These are phyloP conservation scores for Hydrangea macrophylla DNA, from an alignment of 148 eudicot species.

Conservation along the genomic window DNA sequence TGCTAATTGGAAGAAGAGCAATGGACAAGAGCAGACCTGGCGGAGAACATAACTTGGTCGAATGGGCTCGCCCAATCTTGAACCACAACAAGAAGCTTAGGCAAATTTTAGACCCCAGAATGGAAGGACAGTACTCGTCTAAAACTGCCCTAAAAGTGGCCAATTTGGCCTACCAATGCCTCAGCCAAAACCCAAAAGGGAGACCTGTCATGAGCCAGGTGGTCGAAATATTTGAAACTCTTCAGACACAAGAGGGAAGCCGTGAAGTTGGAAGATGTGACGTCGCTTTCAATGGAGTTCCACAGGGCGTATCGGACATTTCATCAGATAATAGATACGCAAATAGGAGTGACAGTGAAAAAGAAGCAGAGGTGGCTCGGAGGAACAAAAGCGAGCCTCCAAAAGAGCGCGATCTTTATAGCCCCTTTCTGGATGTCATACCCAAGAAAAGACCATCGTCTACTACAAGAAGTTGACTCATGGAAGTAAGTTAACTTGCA, in stretches of 20 bases:
- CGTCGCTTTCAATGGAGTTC: slow-evolving; percentile 50
- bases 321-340: slow-evolving; percentile 16
- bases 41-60: slow-evolving; percentile 79
- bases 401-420: slow-evolving; percentile 29
- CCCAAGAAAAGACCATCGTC: slow-evolving; percentile 19
- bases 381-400: slow-evolving; percentile 48
- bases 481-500: background rate
- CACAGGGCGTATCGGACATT: slow-evolving; percentile 19
- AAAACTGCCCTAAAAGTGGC: slow-evolving; percentile 67
- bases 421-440: slow-evolving; percentile 31
- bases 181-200: slow-evolving; percentile 84
- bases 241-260: slow-evolving; percentile 42
- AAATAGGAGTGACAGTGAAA: slow-evolving; percentile 25
- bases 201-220: slow-evolving; percentile 79
- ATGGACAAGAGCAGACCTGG: slow-evolving; percentile 78
- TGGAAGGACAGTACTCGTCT: slow-evolving; percentile 74
- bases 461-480: background rate
- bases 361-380: slow-evolving; percentile 14
- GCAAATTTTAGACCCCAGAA: slow-evolving; percentile 62
- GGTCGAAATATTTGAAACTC: slow-evolving; percentile 64
- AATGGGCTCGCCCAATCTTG: slow-evolving; percentile 80
- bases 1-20: slow-evolving; percentile 79
- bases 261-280: slow-evolving; percentile 46
- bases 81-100: slow-evolving; percentile 70
- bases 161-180: slow-evolving; percentile 71